Conservation (phyloP, 2,329 filamentous ascomycete genomes). For the Monosporascus sp. region DNA sequence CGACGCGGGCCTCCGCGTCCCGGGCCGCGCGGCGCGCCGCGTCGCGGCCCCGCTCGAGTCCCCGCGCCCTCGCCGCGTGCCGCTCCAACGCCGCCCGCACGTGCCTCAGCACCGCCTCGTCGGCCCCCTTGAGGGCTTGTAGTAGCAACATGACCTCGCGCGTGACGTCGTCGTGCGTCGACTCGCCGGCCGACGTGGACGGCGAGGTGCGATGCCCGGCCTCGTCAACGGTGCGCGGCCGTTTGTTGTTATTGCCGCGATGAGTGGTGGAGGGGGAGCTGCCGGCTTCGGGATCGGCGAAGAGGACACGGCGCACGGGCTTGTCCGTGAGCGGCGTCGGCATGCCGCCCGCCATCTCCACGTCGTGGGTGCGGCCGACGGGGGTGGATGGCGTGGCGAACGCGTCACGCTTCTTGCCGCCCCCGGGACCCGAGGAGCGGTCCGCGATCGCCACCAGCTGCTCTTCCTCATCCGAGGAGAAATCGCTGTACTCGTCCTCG, state of each 20-base stretch:
- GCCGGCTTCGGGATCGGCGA: conserved; percentile 19
- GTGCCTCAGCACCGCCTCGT: conserved; percentile 28
- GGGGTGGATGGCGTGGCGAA: conserved; percentile 13
- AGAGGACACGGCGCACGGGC: conserved; percentile 21
- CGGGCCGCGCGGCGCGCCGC: conserved; percentile 57
- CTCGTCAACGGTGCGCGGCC: conserved; percentile 10
- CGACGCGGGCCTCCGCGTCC: conserved; percentile 49
- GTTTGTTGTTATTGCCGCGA: background rate
- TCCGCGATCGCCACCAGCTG: conserved; percentile 18
- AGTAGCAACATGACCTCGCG: conserved; percentile 47
- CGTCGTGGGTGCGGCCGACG: conserved; percentile 1
- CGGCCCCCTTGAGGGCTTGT: conserved; percentile 32
- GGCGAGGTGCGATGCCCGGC: no score
- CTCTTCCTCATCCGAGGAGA: conserved; percentile 23
- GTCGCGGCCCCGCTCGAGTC: conserved; percentile 61
- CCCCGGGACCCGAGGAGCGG: conserved; percentile 3
- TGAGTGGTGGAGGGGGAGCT: conserved; percentile 1
- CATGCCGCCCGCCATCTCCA: conserved; percentile 13
- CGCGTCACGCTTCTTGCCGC: conserved; percentile 7
- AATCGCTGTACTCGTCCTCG: conserved; percentile 21
- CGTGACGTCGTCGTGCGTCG: conserved; percentile 28
- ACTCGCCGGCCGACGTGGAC: conserved; percentile 7
- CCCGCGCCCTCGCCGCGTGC: conserved; percentile 54
- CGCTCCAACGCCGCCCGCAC: conserved; percentile 44
- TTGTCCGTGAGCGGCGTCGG: conserved; percentile 23